These are phyloP conservation scores for Triangularia setosa DNA, from an alignment of 2,329 filamentous ascomycete genomes.

Conservation along the genomic window DNA sequence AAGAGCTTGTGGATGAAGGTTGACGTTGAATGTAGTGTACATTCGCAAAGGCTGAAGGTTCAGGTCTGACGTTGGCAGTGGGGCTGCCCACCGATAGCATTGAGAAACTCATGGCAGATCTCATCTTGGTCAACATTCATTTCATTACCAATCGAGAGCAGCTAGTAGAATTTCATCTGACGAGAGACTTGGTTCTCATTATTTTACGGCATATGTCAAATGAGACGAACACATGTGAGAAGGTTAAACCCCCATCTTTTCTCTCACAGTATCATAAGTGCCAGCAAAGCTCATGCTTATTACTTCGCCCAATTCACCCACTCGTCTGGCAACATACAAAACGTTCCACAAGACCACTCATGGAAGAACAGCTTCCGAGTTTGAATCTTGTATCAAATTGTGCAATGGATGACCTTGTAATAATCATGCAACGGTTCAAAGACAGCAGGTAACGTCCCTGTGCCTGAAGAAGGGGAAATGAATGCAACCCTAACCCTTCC, in stretches of 20 bases:
- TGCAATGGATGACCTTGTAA: background rate
- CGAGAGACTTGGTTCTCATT: too few relatives aligned
- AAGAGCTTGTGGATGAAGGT: background rate
- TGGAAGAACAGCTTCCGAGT: background rate
- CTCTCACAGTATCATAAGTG: too few relatives aligned
- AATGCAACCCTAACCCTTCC: constrained; percentile 17
- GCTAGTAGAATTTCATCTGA: too few relatives aligned
- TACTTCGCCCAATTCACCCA: too few relatives aligned
- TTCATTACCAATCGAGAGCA: too few relatives aligned
- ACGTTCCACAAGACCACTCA: background rate
- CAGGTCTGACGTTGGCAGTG: background rate
- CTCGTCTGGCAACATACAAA: background rate
- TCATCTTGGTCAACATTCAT: too few relatives aligned
- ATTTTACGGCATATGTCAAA: too few relatives aligned
- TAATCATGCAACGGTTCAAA: background rate
- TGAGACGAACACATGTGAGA: too few relatives aligned
- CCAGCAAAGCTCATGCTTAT: too few relatives aligned
- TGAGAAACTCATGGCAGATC: too few relatives aligned
- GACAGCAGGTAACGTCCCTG: background rate
- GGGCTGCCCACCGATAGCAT: background rate
- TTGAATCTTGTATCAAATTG: background rate
- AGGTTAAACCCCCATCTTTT: too few relatives aligned
- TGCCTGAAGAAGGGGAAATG: background rate
- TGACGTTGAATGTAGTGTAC: background rate
- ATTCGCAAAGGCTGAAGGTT: background rate